Evolutionary conservation across 192 early-diverging fungal genomes (phyloP).

Genomic region (Diversispora eburnea): DNA sequence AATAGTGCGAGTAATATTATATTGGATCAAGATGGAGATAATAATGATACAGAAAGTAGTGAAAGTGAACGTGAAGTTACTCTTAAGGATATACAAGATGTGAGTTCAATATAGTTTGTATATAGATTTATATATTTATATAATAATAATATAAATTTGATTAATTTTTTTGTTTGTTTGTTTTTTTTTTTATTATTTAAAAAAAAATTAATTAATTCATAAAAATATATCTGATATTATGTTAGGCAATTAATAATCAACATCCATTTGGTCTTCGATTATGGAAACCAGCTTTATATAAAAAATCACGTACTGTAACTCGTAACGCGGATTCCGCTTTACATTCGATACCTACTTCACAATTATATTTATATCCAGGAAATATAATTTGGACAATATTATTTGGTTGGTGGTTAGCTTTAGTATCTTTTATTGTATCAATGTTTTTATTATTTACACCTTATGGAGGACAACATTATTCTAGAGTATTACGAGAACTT

Average conservation of each 20-base stretch:
- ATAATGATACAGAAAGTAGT: not conserved
- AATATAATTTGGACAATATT: constrained; percentile 85
- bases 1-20: not conserved
- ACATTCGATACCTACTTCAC: constrained; percentile 66
- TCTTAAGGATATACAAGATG: constrained; percentile 27
- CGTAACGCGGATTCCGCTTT: constrained; percentile 75
- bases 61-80: constrained; percentile 20
- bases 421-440: constrained; percentile 61
- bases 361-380: constrained; percentile 73
- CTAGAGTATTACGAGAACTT: constrained; percentile 68
- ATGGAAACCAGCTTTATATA: constrained; percentile 98
- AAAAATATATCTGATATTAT: not conserved
- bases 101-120: constrained; percentile 20
- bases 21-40: not conserved
- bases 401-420: constrained; percentile 87
- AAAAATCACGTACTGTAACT: constrained; percentile 84
- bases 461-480: constrained; percentile 54
- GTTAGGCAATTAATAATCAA: constrained; percentile 68
- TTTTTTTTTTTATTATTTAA: not conserved
- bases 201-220: not conserved
- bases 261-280: constrained; percentile 94
- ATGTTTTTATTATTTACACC: constrained; percentile 56
- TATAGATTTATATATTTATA: not conserved
- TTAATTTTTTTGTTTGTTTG: not conserved
- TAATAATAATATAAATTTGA: no score